Evolutionary conservation across 441 rosid species (phyloP), one percentile per base, ranked within the genome.

Genomic region (Adansonia grandidieri): DNA sequence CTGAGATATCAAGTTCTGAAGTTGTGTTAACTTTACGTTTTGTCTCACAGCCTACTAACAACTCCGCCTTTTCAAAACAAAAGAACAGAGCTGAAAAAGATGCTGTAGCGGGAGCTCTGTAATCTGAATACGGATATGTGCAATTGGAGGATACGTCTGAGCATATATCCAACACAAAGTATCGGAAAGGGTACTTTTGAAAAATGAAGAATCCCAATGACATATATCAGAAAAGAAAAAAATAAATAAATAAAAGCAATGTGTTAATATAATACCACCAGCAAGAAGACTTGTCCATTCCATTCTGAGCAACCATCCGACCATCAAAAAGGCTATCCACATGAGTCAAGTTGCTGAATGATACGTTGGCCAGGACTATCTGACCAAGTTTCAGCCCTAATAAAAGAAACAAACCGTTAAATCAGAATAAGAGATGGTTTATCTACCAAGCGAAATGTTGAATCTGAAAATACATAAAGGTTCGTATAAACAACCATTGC

Each of bases 341-440:
- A 37, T 20, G 24, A 22, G 22, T 61, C 17, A 15, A 74, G 57
- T 74, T 14, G 45, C 44, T 60, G 66, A 74, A 73, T 17, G 19
- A 74, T 61, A 40, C 65, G 24, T 20, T 60, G n/a, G 65, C 65
- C 44, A 4, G 5, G 32, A 40, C 14, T 69, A 6, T 47, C 67
- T 42, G 44, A 62, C 19, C 64, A 68, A 71, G 65, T 73, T 71
- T 71, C 58, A 13, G 48, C 37, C 72, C 37, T 24, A 50, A 22
- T 9, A 8, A 71, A 32, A n/a, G 4, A 50, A 71, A 4, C 11
- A 56, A 57, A 42, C 5, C 45, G 6, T 48, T n/a, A 37, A 56
- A 37, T 32, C 42, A 44, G 50, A 73, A 32, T 6, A 56, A 24
- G 15, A 22, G 19, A 44, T 5, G 60, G 58, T 65, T 32, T 20